Conservation (phyloP, 169 alveolate species). For the Toxoplasma gondii region DNA sequence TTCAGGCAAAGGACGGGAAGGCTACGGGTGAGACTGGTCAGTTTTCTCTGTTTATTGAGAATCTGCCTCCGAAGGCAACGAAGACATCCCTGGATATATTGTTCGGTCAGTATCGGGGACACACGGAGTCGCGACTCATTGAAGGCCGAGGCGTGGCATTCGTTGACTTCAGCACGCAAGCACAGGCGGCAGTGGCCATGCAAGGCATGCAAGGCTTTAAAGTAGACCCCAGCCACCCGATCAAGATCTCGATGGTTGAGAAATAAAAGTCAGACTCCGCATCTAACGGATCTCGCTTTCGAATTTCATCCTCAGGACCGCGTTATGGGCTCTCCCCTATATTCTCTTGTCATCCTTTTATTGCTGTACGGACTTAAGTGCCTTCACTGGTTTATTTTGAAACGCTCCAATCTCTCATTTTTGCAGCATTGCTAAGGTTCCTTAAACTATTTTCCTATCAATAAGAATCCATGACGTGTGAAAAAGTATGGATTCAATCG, state of each 20-base stretch:
- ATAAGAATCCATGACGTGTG: neutral
- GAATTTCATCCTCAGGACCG: neutral
- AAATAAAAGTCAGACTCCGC: neutral
- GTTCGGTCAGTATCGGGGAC: constrained; percentile 87
- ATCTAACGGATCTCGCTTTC: neutral
- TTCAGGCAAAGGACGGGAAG: constrained; percentile 21
- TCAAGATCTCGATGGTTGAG: constrained; percentile 74
- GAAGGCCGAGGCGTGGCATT: constrained; percentile 86
- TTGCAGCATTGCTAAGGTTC: neutral
- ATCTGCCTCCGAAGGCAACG: constrained; percentile 82
- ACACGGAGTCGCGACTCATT: constrained; percentile 79
- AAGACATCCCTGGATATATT: constrained; percentile 80
- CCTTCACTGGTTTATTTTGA: neutral
- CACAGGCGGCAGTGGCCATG: constrained; percentile 84
- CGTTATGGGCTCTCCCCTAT: neutral
- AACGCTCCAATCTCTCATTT: neutral
- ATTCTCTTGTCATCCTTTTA: neutral
- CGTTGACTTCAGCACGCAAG: constrained; percentile 79
- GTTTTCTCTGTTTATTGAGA: constrained; percentile 82
- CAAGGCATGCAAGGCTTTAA: constrained; percentile 86
- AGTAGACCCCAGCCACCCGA: constrained; percentile 79
- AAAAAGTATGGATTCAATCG: too few species aligned
- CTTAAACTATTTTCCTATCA: neutral
- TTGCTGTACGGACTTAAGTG: neutral
- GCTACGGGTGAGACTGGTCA: constrained; percentile 42